Percentiles rank a stretch among this genome's conserved stretches.
phyloP scores from a whole-genome alignment of 495 filamentous ascomycete genomes.

The Corynascus novoguineensis region DNA sequence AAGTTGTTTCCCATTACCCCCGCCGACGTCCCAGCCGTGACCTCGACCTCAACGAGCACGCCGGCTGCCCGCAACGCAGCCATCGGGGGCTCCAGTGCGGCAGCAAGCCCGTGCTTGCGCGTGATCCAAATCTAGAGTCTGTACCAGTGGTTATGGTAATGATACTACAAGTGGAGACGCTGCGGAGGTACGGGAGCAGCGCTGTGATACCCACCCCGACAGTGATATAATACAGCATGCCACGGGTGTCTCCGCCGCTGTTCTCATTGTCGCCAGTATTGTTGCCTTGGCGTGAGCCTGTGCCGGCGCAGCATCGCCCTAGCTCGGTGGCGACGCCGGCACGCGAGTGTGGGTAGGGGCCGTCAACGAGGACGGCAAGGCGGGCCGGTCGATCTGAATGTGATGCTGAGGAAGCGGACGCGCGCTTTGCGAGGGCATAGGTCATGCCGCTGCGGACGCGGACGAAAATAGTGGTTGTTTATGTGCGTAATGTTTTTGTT shows the following conservation, averaged over 20 bases:
- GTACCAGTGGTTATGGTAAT: too few species aligned
- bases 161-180: too few species aligned
- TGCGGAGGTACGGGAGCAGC: constrained; percentile 20
- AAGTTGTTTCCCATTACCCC: too few species aligned
- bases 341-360: constrained; percentile 17
- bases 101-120: constrained; percentile 12
- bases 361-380: constrained; percentile 16
- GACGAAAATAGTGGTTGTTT: constrained; percentile 9
- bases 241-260: too few species aligned
- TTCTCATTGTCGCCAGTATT: too few species aligned
- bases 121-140: too few species aligned
- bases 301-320: constrained; percentile 11
- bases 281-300: too few species aligned
- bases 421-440: background rate
- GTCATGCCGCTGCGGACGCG: constrained; percentile 13
- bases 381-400: background rate
- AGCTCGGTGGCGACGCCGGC: constrained; percentile 9
- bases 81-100: constrained; percentile 5
- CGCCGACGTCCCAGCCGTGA: too few species aligned
- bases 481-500: background rate
- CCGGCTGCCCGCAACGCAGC: constrained; percentile 10
- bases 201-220: constrained; percentile 26
- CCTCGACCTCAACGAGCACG: constrained; percentile 12
- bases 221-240: constrained; percentile 24
- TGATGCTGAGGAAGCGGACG: background rate